Evolutionary conservation across 2,329 filamentous ascomycete genomes (phyloP).

Genomic region (Botryotinia globosa): DNA sequence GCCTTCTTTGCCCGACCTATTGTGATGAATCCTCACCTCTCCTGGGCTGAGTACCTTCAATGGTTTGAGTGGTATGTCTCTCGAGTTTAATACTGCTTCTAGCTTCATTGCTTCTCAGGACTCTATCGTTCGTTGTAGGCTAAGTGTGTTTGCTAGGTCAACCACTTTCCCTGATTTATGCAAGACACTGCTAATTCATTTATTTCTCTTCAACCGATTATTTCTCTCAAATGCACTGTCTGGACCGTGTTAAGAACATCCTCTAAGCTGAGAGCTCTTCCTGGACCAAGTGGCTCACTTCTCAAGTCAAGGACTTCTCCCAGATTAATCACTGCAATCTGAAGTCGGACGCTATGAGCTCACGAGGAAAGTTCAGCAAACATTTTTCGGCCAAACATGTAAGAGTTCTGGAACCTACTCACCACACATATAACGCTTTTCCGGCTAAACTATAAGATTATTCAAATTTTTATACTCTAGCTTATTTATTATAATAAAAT

Average conservation of each 20-base stretch:
- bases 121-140: background rate
- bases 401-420: too few species aligned
- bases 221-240: background rate
- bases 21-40: background rate
- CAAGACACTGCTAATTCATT: background rate
- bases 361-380: background rate
- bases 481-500: too few species aligned
- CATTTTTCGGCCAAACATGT: background rate
- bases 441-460: too few species aligned
- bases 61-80: background rate
- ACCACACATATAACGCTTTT: too few species aligned
- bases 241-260: background rate
- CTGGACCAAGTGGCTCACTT: background rate
- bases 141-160: background rate
- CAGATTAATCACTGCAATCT: background rate
- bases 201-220: background rate
- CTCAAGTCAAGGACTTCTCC: background rate
- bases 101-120: background rate
- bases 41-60: too few species aligned
- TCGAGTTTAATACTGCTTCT: background rate
- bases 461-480: too few species aligned
- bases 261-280: background rate
- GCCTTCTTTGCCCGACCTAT: background rate
- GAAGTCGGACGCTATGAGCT: background rate
- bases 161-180: background rate